Conservation (phyloP, 305 asterid species). For the Euphrasia arctica region DNA sequence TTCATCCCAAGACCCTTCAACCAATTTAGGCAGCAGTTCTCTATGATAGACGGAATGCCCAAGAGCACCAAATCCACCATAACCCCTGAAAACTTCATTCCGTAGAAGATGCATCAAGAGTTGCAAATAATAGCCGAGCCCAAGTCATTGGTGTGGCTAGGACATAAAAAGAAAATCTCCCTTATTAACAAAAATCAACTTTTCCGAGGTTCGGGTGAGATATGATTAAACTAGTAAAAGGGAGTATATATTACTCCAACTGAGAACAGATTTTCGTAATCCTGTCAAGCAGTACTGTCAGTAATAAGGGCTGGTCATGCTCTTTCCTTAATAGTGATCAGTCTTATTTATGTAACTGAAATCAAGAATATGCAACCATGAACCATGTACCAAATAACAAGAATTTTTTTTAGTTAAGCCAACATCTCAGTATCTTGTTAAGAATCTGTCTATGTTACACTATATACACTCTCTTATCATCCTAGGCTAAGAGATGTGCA, state of each 20-base stretch:
- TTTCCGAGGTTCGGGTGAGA: constrained; percentile 12
- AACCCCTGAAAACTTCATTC: constrained; percentile 92
- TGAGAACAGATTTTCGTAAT: constrained; percentile 3
- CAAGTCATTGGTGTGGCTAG: constrained; percentile 18
- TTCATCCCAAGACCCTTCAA: constrained; percentile 73
- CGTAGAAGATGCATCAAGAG: constrained; percentile 44
- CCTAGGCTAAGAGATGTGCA: not conserved
- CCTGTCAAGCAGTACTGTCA: not conserved
- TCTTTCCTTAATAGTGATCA: constrained; percentile 11
- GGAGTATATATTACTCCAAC: not conserved
- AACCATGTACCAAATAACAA: not conserved
- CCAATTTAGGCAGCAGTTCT: constrained; percentile 80
- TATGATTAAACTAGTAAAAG: not conserved
- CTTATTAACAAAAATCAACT: constrained; percentile 5
- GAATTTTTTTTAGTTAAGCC: no score
- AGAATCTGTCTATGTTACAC: not conserved
- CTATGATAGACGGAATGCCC: constrained; percentile 88
- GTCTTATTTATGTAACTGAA: not conserved
- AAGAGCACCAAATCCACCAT: constrained; percentile 98
- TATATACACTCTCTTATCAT: not conserved
- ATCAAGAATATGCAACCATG: not conserved
- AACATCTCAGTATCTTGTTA: no score
- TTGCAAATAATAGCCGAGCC: constrained; percentile 27
- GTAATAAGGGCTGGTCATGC: not conserved
- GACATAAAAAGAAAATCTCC: constrained; percentile 5